A percentile compares a stretch with the other conserved stretches of the same genome.
These are phyloP conservation scores for Nothophaeocryptopus gaeumannii DNA, from an alignment of 2,329 filamentous ascomycete genomes.

Conservation along the genomic window DNA sequence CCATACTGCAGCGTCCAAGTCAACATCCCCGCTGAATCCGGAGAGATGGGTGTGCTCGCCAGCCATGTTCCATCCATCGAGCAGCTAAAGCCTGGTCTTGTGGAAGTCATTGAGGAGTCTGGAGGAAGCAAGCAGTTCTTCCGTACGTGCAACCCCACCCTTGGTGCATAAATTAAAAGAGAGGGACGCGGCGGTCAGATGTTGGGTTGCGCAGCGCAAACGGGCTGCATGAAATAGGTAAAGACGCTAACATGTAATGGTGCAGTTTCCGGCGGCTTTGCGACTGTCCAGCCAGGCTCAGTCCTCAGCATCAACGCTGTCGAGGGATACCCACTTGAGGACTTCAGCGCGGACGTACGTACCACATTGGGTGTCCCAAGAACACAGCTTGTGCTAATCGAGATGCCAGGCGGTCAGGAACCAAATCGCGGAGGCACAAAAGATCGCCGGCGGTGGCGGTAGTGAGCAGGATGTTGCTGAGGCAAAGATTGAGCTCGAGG, in stretches of 20 bases:
- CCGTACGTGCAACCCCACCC: slow-evolving; percentile 61
- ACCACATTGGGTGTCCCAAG: background rate
- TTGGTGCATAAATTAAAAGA: background rate
- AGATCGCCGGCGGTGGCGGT: slow-evolving; percentile 83
- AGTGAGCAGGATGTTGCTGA: slow-evolving; percentile 98
- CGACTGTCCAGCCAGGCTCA: slow-evolving; percentile 93
- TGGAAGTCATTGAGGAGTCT: slow-evolving; percentile 93
- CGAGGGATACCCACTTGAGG: slow-evolving; percentile 90
- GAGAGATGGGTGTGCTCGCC: slow-evolving; percentile 98
- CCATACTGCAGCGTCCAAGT: slow-evolving; percentile 76
- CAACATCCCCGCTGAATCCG: slow-evolving; percentile 96
- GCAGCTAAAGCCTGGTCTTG: slow-evolving; percentile 93
- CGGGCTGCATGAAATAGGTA: background rate
- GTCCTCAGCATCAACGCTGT: slow-evolving; percentile 96
- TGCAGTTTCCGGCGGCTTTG: slow-evolving; percentile 91
- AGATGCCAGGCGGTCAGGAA: slow-evolving; percentile 66
- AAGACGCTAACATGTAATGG: slow-evolving; percentile 7
- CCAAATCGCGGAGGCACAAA: slow-evolving; percentile 93
- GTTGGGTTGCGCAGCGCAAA: background rate
- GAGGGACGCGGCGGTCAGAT: background rate
- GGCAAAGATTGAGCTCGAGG: slow-evolving; percentile 99
- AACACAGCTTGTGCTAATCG: background rate
- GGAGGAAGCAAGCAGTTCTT: slow-evolving; percentile 95
- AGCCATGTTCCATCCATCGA: slow-evolving; percentile 99
- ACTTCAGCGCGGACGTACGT: slow-evolving; percentile 81